Base-by-base conservation (phyloP, 352 stramenopile genomes). In the Phytophthora gonapodyides region DNA sequence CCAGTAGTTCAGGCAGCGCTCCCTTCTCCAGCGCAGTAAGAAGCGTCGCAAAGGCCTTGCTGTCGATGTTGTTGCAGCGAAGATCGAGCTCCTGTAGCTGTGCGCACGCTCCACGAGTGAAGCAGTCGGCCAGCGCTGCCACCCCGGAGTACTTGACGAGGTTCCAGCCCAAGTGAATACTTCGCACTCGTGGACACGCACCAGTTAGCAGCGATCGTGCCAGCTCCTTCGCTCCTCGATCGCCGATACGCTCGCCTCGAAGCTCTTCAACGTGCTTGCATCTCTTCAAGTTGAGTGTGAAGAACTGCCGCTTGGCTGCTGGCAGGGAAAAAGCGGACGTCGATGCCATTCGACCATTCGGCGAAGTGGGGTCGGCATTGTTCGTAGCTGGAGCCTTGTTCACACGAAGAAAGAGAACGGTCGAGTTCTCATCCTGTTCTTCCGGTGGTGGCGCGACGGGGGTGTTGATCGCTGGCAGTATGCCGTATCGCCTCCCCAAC, bases 261-360 rank as follows among this genome's bases (percentile, higher is more conserved):
- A 88, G 76, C 36, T 80, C 59, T 53, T 87, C 80, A 0, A 77
- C 80, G 42, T 90, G 81, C 42, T 89, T 89, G 57, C 88, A 93
- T 24, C 83, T 76, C 54, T 89, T 89, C 27, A 91, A 64, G 42
- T 90, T 90, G 27, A 85, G 66, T 6, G 80, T 88, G 64, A 90
- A 88, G 52, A 87, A 88, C 48, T 83, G 48, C 2, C 66, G 70
- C 68, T 90, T 90, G 1, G 42, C 21, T 36, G 53, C 3, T 8
- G 21, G 13, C 5, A 46, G 21, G 5, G 55, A 15, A 0, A 38
- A 15, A 21, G 27, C 13, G 5, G 47, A 54, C n/a, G 33, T 38
- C 31, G 43, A 46, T 21, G 44, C 37, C 8, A 17, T 38, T 16
- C 40, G 13, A 48, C 33, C 33, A 42, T 54, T 13, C 16, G 33